Evolutionary conservation across 106 monocot genomes (phyloP).

Genomic region (Xerophyta viscosa): DNA sequence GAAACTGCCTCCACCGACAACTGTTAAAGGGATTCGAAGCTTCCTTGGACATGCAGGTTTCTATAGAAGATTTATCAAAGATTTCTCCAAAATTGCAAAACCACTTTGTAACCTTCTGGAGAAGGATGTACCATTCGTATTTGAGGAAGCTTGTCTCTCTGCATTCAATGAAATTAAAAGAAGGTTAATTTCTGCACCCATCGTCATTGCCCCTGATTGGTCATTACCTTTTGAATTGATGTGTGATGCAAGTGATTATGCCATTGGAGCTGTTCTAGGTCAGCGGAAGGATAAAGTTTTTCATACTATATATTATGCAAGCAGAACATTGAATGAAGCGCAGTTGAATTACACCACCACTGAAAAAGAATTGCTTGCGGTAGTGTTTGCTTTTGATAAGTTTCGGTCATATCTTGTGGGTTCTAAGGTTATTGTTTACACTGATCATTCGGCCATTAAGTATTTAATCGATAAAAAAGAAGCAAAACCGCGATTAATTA

Average conservation of each 20-base stretch:
- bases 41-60: constrained; percentile 21
- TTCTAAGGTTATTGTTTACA: constrained; percentile 8
- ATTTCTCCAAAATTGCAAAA: constrained; percentile 14
- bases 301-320: constrained; percentile 14
- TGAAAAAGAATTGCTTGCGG: constrained; percentile 11
- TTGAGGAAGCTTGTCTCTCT: background rate
- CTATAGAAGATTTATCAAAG: constrained; percentile 21
- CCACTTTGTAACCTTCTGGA: constrained; percentile 6
- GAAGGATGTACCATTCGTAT: constrained; percentile 12
- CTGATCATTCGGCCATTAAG: constrained; percentile 1
- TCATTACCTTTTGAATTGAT: constrained; percentile 8
- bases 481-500: background rate
- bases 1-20: background rate
- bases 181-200: background rate
- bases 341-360: constrained; percentile 9
- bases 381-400: constrained; percentile 15
- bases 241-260: constrained; percentile 14
- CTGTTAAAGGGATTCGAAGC: background rate
- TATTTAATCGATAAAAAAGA: background rate
- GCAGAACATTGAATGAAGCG: constrained; percentile 1
- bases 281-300: background rate
- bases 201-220: constrained; percentile 3
- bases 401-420: background rate
- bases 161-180: background rate
- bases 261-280: constrained; percentile 7